A percentile compares a stretch with the other conserved stretches of the same genome.
Evolutionary conservation across 2,329 filamentous ascomycete genomes (phyloP).

Genomic region (Dactylellina parvicollis): DNA sequence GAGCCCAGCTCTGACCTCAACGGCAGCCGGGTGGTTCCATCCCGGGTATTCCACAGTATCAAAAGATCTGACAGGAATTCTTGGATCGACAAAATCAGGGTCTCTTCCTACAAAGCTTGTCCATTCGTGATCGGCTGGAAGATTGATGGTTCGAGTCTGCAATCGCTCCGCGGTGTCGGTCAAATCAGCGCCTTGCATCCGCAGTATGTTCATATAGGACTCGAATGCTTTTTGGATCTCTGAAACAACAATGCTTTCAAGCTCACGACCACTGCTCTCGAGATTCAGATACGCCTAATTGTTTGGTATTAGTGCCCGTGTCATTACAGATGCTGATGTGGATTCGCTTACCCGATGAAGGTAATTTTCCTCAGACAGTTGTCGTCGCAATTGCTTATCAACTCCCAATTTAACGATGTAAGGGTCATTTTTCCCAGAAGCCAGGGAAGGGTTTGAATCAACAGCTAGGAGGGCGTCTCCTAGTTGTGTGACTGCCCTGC

Average conservation of each 20-base stretch:
- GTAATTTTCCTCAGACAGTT: slow-evolving; percentile 97
- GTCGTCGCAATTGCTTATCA: slow-evolving; percentile 88
- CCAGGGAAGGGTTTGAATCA: slow-evolving; percentile 78
- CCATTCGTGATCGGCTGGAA: slow-evolving; percentile 96
- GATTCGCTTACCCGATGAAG: slow-evolving; percentile 78
- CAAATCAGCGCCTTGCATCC: slow-evolving; percentile 85
- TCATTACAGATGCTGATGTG: neutral
- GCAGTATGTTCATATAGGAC: slow-evolving; percentile 88
- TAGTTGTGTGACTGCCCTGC: slow-evolving; percentile 79
- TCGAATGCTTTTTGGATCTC: slow-evolving; percentile 99
- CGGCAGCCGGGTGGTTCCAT: slow-evolving; percentile 80
- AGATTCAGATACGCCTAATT: slow-evolving; percentile 88
- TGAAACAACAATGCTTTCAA: slow-evolving; percentile 94
- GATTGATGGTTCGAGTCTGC: slow-evolving; percentile 83
- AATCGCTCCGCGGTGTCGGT: slow-evolving; percentile 82
- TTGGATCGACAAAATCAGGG: slow-evolving; percentile 86
- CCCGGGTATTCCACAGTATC: slow-evolving; percentile 92
- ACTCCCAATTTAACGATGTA: slow-evolving; percentile 86
- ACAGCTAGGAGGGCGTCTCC: slow-evolving; percentile 82
- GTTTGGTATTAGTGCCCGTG: neutral
- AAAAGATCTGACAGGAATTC: slow-evolving; percentile 77
- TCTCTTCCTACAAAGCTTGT: slow-evolving; percentile 80
- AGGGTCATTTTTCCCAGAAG: slow-evolving; percentile 88
- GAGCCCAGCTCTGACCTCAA: slow-evolving; percentile 88
- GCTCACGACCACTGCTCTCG: slow-evolving; percentile 89